Evolutionary conservation across 2,329 filamentous ascomycete genomes (phyloP), one percentile per base, ranked within the genome.

Genomic region (Pseudogymnoascus sp.): DNA sequence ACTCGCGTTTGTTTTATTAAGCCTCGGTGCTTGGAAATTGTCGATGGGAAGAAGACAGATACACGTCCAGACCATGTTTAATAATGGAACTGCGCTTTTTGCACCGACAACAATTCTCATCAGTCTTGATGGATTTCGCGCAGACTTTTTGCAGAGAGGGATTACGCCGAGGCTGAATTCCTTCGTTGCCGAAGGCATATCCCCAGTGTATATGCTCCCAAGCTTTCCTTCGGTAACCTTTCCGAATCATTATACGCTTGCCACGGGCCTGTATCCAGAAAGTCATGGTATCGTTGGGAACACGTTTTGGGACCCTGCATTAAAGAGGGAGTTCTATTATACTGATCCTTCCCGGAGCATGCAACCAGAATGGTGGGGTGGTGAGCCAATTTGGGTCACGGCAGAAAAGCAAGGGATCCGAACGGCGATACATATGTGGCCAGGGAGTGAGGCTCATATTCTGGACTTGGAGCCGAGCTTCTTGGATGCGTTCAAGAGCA

Each of bases 201-300:
- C 92, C 5, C 93, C 94, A 2, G 82, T 86, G 67, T 97, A 93
- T 75, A 97, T 99, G 92, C 82, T 85, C 6, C 94, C 94, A 0
- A 95, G 91, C 39, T 99, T 99, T 68, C 94, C 94, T 0, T 96
- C 91, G 21, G 91, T 99, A 52, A 99, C 94, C 0, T 99, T 99
- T 69, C 94, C 94, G 11, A 93, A 97, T 69, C 94, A 97, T 74
- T 97, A 93, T 74, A 97, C 93, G 0, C 79, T 97, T 38, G 91
- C 91, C 0, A 97, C 94, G 0, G 94, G 94, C 0, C 76, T 97
- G 26, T 92, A 97, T 69, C 94, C 94, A 0, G 93, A 97, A 75
- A 88, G 87, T 63, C 94, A 99, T 72, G 94, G 94, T 0, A 81
- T 99, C 3, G 92, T 99, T 0, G 90, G 92, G 5, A 99, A 99